Evolutionary conservation across 2,329 filamentous ascomycete genomes (phyloP).

Genomic region (Diaporthe helianthi): DNA sequence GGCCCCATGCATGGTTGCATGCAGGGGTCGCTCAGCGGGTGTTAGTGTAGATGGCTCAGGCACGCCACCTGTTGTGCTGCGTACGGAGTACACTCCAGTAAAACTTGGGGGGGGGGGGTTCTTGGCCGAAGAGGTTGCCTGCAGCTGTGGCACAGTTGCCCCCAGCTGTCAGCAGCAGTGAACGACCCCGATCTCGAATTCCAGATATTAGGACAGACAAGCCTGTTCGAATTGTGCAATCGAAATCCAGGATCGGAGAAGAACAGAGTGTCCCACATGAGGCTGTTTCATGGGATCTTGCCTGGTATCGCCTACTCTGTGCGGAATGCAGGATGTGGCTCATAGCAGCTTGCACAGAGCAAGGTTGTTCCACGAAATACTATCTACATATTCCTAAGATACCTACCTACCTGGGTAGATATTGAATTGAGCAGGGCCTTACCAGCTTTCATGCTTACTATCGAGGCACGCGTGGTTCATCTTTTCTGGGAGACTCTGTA

Average conservation of each 20-base stretch:
- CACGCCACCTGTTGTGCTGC: slow-evolving; percentile 1
- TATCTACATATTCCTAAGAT: no score
- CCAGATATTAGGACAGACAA: no score
- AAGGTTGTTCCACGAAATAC: no score
- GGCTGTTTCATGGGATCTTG: neutral
- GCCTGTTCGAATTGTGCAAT: no score
- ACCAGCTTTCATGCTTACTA: no score
- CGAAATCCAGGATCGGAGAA: neutral
- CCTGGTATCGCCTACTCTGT: no score
- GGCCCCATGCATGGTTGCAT: slow-evolving; percentile 20
- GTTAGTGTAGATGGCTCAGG: neutral
- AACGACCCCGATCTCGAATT: neutral
- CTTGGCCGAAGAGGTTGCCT: neutral
- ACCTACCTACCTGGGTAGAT: no score
- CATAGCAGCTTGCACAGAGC: neutral
- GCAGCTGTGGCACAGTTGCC: slow-evolving; percentile 27
- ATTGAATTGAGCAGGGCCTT: no score
- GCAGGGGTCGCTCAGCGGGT: neutral
- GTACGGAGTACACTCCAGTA: no score
- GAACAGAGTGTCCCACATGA: neutral
- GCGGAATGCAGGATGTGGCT: no score
- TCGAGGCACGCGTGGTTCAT: no score
- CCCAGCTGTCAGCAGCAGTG: slow-evolving; percentile 3
- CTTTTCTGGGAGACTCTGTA: neutral
- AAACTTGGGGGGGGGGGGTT: no score